Base-by-base conservation (phyloP, 305 asterid genomes). In the Fraxinus paxiana region DNA sequence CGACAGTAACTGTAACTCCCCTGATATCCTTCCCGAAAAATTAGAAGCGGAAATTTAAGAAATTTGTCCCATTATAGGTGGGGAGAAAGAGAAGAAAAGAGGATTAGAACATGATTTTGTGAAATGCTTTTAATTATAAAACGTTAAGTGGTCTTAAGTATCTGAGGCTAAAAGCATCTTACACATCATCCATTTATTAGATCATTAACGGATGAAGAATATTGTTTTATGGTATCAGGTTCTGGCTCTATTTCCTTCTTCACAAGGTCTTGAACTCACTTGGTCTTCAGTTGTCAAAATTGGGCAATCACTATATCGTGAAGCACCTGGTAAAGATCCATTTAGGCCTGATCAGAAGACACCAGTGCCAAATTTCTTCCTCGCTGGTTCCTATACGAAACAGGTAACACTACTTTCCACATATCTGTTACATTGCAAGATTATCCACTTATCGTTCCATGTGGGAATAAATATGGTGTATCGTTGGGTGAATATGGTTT, bases 231-330 rank as follows among this genome's bases (percentile, higher is more conserved):
- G 75, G 24, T 33, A 33, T 79, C 90, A 96, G 98, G 99, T 94
- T 83, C 81, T 94, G 91, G 87, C 84, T 38, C 88, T 96, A 77
- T 96, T 96, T 86, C 99, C 99, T 37, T 96, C 99, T 81, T 91
- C 99, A 76, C 98, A 90, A 91, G 99, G 98, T 82, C 88, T 96
- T 77, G 97, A 94, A 74, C 90, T 96, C 41, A 92, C 95, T 10
- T 94, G 99, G 98, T 92, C 99, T 46, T 96, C 98, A 0, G 98
- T 96, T 65, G 99, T 96, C 82, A 96, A 96, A 87, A 90, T 96
- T 28, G 99, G 88, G 73, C 98, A 96, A 86, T 96, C 99, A 9
- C 85, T 96, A 76, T 96, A 96, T 75, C 97, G 98, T 43, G 99
- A 96, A 90, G 98, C 90, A 63, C 99, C 99, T 2, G 98, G 99